Evolutionary conservation across 805 yeast species (phyloP).

Genomic region (Ogataea minuta): DNA sequence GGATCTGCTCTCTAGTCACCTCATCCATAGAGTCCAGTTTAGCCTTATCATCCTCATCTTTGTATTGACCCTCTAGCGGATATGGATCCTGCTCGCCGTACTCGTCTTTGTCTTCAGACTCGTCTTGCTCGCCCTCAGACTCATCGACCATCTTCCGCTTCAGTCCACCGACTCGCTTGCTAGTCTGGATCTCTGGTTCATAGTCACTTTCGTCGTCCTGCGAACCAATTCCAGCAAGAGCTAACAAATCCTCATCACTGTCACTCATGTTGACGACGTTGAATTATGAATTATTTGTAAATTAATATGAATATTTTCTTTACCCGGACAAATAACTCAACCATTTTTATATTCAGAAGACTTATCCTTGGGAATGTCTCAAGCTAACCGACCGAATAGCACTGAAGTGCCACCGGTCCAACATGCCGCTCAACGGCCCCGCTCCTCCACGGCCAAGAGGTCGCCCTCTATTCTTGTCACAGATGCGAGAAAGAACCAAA

Average conservation of each 20-base stretch:
- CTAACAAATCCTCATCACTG: slow-evolving; percentile 92
- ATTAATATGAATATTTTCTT: not conserved
- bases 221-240: slow-evolving; percentile 82
- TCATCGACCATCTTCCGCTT: slow-evolving; percentile 32
- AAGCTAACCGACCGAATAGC: slow-evolving; percentile 2
- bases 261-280: slow-evolving; percentile 56
- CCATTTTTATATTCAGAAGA: not conserved
- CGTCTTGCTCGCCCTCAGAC: slow-evolving; percentile 28
- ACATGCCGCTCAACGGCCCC: slow-evolving; percentile 3
- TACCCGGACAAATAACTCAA: slow-evolving; percentile 9
- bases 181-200: slow-evolving; percentile 35
- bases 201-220: slow-evolving; percentile 34
- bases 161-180: slow-evolving; percentile 20
- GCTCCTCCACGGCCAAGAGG: slow-evolving; percentile 61
- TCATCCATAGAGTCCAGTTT: slow-evolving; percentile 75
- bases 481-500: slow-evolving; percentile 63
- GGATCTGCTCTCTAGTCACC: slow-evolving; percentile 84
- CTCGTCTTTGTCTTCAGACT: slow-evolving; percentile 35
- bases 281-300: slow-evolving; percentile 1
- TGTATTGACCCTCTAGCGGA: slow-evolving; percentile 90
- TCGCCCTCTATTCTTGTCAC: slow-evolving; percentile 94
- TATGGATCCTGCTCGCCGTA: slow-evolving; percentile 65
- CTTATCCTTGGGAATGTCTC: not conserved
- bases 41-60: slow-evolving; percentile 73
- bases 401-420: not conserved